Base-by-base conservation (phyloP, 495 filamentous ascomycete species). In the Penicillium turbatum region DNA sequence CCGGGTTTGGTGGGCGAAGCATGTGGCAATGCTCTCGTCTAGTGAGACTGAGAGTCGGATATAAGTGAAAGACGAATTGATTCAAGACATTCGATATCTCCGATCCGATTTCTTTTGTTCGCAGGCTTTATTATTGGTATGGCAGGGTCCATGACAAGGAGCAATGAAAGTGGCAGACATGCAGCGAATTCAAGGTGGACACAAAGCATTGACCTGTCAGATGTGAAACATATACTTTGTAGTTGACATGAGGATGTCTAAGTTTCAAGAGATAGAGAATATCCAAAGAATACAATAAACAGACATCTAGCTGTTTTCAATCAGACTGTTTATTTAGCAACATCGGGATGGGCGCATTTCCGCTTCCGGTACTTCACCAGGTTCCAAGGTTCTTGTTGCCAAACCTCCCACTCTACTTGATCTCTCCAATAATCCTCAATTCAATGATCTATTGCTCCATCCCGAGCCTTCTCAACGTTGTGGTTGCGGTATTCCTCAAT, bases 321-420 rank as follows among this genome's bases (percentile, higher is more conserved):
- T 44, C 41, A 34, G 32, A 48, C 31, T 48, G 46, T 37, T 35
- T 15, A 7, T 48, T 48, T 37, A 15, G 16, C 11, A 15, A 37
- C n/a, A 35, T n/a, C 32, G 12, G 19, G 46, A 48, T 37, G 45
- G 24, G 39, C 12, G 40, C 27, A 43, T 29, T 50, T 59, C 56
- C 56, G 56, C 51, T 55, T 59, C 41, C 56, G 52, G 56, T 39
- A 19, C 37, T 39, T 53, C 24, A 15, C 32, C 30, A 24, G 37
- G 19, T 24, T 34, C 30, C n/a, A n/a, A n/a, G n/a, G n/a, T n/a
- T n/a, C n/a, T 15, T 48, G 41, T 24, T 42, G n/a, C 44, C 26
- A 19, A 39, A 24, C 15, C 35, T 36, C 30, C 11, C 12, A 5
- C 7, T 2, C 16, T 26, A 16, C 24, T 36, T 21, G 35, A 21